Conservation (phyloP, 345 rosid genomes). For the Eucalyptus viminalis region DNA sequence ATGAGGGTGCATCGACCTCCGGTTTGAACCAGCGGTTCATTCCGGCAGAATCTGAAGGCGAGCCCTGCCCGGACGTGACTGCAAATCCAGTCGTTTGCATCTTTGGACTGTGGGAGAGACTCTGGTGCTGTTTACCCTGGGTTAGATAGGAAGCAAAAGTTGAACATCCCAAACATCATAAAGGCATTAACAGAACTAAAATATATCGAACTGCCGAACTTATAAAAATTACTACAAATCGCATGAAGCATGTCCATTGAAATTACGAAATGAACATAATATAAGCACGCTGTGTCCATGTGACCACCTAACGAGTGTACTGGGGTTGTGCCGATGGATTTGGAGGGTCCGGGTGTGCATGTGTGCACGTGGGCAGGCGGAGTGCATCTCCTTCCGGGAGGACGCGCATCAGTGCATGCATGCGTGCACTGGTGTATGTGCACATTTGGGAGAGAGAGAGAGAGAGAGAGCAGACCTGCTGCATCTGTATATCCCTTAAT, state of each 20-base stretch:
- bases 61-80: slow-evolving; percentile 48
- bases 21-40: slow-evolving; percentile 93
- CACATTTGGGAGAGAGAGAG: not conserved
- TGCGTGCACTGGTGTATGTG: not conserved
- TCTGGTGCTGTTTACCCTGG: slow-evolving; percentile 58
- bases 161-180: not conserved
- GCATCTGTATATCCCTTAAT: slow-evolving; percentile 90
- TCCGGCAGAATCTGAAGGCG: slow-evolving; percentile 78
- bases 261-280: not conserved
- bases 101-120: slow-evolving; percentile 64
- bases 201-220: not conserved
- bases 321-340: not conserved
- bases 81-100: slow-evolving; percentile 64
- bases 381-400: not conserved
- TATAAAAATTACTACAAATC: not conserved
- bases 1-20: slow-evolving; percentile 54
- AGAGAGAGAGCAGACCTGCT: slow-evolving; percentile 38
- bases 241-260: not conserved
- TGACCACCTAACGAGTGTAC: not conserved
- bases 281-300: not conserved
- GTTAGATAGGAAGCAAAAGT: not conserved
- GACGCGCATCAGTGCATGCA: not conserved
- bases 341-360: not conserved
- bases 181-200: not conserved
- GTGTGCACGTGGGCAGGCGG: not conserved